A percentile compares a stretch with the other conserved stretches of the same genome.
phyloP scores from a whole-genome alignment of 352 stramenopile species.

The Phytopythium montanum region DNA sequence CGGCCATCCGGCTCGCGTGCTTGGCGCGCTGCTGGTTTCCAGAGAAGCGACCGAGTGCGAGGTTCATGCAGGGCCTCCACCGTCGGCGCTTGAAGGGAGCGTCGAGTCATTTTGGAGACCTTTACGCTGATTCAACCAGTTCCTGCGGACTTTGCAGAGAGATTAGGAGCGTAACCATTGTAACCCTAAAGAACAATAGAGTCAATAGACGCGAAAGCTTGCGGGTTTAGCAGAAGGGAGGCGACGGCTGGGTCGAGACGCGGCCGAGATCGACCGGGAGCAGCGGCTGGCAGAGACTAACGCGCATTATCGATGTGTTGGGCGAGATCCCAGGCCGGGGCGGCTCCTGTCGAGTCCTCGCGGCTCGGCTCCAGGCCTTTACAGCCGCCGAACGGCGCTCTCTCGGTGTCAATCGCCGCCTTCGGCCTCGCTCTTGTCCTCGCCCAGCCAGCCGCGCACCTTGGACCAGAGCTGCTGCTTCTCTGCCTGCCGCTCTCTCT shows the following conservation, averaged over 20 bases:
- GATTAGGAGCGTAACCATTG: background rate
- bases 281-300: background rate
- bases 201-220: background rate
- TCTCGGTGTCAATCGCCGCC: background rate
- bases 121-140: background rate
- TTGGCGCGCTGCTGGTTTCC: background rate
- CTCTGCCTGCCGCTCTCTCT: constrained; percentile 31
- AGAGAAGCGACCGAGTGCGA: background rate
- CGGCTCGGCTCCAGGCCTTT: background rate
- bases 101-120: background rate
- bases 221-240: background rate
- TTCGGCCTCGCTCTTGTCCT: constrained; percentile 4
- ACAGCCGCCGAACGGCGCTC: background rate
- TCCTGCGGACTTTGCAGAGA: background rate
- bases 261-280: constrained; percentile 1
- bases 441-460: constrained; percentile 57
- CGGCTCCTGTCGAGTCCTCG: background rate
- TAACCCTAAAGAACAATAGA: background rate
- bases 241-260: background rate
- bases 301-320: background rate
- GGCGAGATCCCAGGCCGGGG: background rate
- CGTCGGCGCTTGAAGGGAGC: background rate
- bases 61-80: no score
- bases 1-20: background rate
- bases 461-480: constrained; percentile 62